These are phyloP conservation scores for Trametes cinnabarina DNA, from an alignment of 768 basidiomycete genomes.

Conservation along the genomic window DNA sequence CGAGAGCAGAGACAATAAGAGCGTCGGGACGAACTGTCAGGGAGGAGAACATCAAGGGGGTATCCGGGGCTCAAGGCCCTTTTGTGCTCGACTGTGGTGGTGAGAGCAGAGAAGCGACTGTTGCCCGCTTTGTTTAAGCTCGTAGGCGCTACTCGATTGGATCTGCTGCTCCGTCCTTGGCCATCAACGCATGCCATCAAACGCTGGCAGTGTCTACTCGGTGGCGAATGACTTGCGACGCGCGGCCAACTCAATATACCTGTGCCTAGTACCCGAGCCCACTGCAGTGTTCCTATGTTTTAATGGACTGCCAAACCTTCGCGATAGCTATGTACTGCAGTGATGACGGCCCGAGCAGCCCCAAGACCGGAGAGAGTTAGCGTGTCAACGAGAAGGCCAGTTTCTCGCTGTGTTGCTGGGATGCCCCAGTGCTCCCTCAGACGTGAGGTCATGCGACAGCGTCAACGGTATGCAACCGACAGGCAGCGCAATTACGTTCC, in stretches of 20 bases:
- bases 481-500: conserved; percentile 3
- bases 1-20: neutral
- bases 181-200: conserved; percentile 4
- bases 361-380: neutral
- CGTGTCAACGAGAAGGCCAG: neutral
- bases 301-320: neutral
- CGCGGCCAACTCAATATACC: neutral
- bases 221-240: neutral
- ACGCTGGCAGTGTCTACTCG: neutral
- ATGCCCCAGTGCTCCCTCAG: neutral
- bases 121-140: conserved; percentile 3
- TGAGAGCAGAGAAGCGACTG: conserved; percentile 1
- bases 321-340: neutral
- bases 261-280: conserved; percentile 7
- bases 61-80: conserved; percentile 19
- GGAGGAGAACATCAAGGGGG: conserved; percentile 15
- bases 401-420: conserved; percentile 1
- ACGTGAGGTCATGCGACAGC: neutral
- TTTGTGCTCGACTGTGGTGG: conserved; percentile 8
- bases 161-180: neutral
- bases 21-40: neutral
- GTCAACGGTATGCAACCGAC: neutral
- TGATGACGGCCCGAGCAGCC: too few species aligned
- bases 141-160: neutral
- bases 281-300: neutral